Evolutionary conservation across 73 alveolate genomes (phyloP).

Genomic region (Paramecium sexaurelia): DNA sequence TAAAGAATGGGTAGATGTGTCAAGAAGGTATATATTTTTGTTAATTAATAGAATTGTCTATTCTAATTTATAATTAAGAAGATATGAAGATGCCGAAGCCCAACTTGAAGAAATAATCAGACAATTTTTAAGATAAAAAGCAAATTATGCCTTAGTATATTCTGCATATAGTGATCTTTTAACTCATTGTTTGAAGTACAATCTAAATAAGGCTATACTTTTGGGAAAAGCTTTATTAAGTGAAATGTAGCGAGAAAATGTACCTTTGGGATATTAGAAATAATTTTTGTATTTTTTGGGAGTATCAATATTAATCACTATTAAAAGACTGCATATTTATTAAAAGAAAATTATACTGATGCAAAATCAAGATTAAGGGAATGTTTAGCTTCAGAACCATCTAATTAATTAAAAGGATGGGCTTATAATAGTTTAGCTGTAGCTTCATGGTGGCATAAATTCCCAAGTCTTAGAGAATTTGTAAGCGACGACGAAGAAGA

Average conservation of each 20-base stretch:
- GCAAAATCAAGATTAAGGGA: conserved; percentile 61
- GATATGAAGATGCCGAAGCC: conserved; percentile 65
- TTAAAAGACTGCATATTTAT: conserved; percentile 63
- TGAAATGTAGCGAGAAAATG: conserved; percentile 34
- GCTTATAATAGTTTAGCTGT: conserved; percentile 62
- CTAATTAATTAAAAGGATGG: conserved; percentile 55
- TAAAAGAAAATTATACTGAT: conserved; percentile 60
- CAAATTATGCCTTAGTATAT: not conserved
- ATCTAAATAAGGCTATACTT: conserved; percentile 60
- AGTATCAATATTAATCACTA: not conserved
- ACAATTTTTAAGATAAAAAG: not conserved
- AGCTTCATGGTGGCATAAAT: conserved; percentile 68
- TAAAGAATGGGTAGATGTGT: conserved; percentile 33
- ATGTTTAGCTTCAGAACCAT: conserved; percentile 53
- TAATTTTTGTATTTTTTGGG: conserved; percentile 43
- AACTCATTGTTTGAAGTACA: conserved; percentile 41
- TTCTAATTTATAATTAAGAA: conserved; percentile 20
- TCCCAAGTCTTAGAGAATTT: conserved; percentile 56
- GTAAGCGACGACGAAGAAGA: conserved; percentile 29
- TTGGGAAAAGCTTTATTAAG: conserved; percentile 65
- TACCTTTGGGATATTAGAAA: conserved; percentile 55
- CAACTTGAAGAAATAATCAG: conserved; percentile 48
- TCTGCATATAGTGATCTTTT: conserved; percentile 54
- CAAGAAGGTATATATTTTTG: not conserved
- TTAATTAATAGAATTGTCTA: conserved; percentile 21